Base-by-base conservation (phyloP, 2,329 filamentous ascomycete genomes). In the Aspergillus caelatus region DNA sequence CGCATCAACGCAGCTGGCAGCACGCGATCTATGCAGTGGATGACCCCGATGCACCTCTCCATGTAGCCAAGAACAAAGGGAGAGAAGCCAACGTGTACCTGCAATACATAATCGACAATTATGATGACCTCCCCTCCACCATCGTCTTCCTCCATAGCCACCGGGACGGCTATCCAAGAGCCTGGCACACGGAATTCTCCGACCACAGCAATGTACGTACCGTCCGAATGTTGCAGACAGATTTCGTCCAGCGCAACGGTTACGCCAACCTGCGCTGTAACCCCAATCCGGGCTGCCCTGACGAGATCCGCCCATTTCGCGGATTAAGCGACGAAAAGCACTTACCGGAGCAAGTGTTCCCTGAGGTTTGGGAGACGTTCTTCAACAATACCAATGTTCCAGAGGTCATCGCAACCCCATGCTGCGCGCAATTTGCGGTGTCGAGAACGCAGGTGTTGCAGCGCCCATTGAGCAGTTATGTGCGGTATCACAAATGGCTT, bases 351-450 rank as follows among this genome's bases (percentile, higher is more conserved):
- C 65, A 70, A 6, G 68, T 67, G 2, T 73, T 75, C 41, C 73
- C 75, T 4, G 71, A 71, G 16, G 71, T 68, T 6, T 71, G 78
- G 41, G 68, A 70, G 32, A 58, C 58, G 4, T 69, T 75, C 3
- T 74, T 75, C 55, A 75, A 75, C 26, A 72, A 67, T 21, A 75
- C 72, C 2, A 30, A 76, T 26, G 75, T 86, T 0, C 85, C 86
- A 0, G 75, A 80, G 2, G 68, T 80, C 3, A 79, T 89, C 8
- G 85, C 82, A 1, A 82, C 83, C 5, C 80, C 85, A n/a, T 89
- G 87, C 72, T 89, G 87, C 74, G 85, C 86, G 19, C 88, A 90
- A 74, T 90, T 90, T 65, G 88, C 84, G 0, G 84, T 89, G 12
- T 84, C 85, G 3, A 77, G 80, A 21, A 81, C 84, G 8, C 81